These are phyloP conservation scores for Gastrolobium bilobum DNA, from an alignment of 306 rosid genomes.

Conservation along the genomic window DNA sequence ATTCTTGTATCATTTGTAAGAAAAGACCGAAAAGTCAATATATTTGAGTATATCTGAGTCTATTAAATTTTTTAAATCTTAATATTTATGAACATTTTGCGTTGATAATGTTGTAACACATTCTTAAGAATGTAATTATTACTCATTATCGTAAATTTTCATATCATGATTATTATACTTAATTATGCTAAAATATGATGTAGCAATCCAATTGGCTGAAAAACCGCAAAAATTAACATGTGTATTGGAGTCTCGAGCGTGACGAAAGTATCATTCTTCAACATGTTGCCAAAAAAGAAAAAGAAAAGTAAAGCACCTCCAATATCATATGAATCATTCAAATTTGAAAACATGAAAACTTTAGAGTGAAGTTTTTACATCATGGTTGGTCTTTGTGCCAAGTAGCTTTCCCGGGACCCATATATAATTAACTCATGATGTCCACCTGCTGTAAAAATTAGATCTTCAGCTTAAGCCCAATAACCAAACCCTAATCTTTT, in stretches of 20 bases:
- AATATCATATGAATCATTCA: conserved; percentile 24
- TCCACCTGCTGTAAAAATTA: conserved; percentile 5
- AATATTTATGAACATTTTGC: neutral
- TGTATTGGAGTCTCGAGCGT: neutral
- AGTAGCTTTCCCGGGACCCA: conserved; percentile 24
- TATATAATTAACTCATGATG: conserved; percentile 37
- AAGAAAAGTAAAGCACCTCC: conserved; percentile 30
- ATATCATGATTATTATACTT: neutral
- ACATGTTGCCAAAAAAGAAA: conserved; percentile 19
- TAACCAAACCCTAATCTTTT: neutral
- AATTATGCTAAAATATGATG: neutral
- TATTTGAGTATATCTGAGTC: neutral
- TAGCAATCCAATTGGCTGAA: neutral
- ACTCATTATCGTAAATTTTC: neutral
- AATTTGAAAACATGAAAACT: conserved; percentile 9
- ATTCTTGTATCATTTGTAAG: too few species aligned
- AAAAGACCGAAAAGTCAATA: too few species aligned
- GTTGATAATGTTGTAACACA: neutral
- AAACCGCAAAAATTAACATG: neutral
- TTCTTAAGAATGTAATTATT: neutral
- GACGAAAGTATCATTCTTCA: neutral
- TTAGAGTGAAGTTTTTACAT: conserved; percentile 18
- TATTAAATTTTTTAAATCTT: neutral
- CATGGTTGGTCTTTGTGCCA: neutral
- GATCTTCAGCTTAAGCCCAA: neutral